Base-by-base conservation (phyloP, 2,329 filamentous ascomycete species). In the Pleurostoma richardsiae region DNA sequence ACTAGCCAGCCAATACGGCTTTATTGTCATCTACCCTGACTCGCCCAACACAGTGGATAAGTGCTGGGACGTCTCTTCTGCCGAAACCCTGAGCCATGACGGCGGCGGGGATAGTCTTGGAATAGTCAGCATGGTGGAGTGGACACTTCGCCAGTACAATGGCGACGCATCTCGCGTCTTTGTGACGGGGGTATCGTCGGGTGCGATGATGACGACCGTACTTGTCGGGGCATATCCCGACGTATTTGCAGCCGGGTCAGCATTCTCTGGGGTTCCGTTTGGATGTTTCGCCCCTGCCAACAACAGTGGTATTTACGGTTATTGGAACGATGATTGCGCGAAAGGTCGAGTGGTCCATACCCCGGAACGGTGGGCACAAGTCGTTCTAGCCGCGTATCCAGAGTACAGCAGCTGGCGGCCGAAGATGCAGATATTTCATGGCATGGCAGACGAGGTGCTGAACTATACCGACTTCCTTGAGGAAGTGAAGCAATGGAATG, bases 51-150 rank as follows among this genome's bases (percentile, higher is more conserved):
- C 52, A n/a, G 63, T 57, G 10, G 68, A 69, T 52, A 66, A 64
- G 53, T 83, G 80, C 63, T 83, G 79, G 79, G 80, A 83, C 48
- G 76, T 82, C 2, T 76, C 75, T 4, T 79, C 73, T 7, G 60
- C 63, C 31, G 61, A 68, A 7, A 71, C 73, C 0, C 64, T 79
- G 2, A 66, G 66, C 3, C 75, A 79, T 55, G 64, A 73, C 44
- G 73, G 66, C 29, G 74, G 76, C 27, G 73, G 74, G 28, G 75
- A 79, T 56, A 72, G 68, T 19, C 67, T 71, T n/a, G 68, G 69
- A 4, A 76, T 79, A 51, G 72, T 70, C 11, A 77, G 70, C 57
- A 79, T 80, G 74, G 73, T 79, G 36, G 63, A 64, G 40, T 79
- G 72, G 60, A 67, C 74, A 1, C 60, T 79, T 19, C 55, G 57